Percentiles rank a stretch among this genome's conserved stretches.
These are phyloP conservation scores for Hypocreales sp. DNA, from an alignment of 2,329 filamentous ascomycete genomes.

Conservation along the genomic window DNA sequence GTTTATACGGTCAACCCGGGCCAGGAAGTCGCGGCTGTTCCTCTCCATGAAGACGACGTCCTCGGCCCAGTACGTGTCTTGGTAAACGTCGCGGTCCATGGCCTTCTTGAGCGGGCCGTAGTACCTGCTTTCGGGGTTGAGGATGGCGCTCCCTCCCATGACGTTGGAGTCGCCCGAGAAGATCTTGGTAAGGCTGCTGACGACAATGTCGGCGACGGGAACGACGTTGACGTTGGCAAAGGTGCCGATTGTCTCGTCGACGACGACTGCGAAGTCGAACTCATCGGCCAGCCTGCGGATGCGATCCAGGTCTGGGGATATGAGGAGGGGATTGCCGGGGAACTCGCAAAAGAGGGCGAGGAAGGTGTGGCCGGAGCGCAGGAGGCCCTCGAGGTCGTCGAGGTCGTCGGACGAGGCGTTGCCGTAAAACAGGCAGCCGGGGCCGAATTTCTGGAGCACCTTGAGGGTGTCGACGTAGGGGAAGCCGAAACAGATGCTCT, in stretches of 20 bases:
- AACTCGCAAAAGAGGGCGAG: constrained; percentile 89
- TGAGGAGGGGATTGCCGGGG: constrained; percentile 79
- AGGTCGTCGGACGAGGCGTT: constrained; percentile 62
- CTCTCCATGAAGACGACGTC: constrained; percentile 90
- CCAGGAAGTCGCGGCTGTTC: constrained; percentile 84
- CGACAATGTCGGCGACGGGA: constrained; percentile 76
- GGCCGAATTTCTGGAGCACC: constrained; percentile 85
- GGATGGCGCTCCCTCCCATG: constrained; percentile 70
- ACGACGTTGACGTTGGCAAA: constrained; percentile 93
- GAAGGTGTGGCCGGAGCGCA: constrained; percentile 59
- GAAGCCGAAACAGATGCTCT: constrained; percentile 90
- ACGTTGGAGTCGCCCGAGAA: constrained; percentile 97
- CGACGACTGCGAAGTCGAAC: constrained; percentile 77
- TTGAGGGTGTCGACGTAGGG: constrained; percentile 96
- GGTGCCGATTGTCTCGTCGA: constrained; percentile 94
- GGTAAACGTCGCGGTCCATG: constrained; percentile 47
- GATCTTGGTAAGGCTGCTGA: constrained; percentile 90
- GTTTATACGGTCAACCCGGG: constrained; percentile 73
- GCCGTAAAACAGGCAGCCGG: constrained; percentile 79
- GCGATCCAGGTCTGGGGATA: constrained; percentile 68
- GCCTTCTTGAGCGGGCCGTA: constrained; percentile 53
- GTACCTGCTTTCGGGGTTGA: constrained; percentile 51
- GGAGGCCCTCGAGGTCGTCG: constrained; percentile 62
- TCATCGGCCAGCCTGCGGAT: constrained; percentile 66
- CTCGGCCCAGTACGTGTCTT: constrained; percentile 89